phyloP scores from a whole-genome alignment of 306 rosid genomes.

The Quercus dentata region DNA sequence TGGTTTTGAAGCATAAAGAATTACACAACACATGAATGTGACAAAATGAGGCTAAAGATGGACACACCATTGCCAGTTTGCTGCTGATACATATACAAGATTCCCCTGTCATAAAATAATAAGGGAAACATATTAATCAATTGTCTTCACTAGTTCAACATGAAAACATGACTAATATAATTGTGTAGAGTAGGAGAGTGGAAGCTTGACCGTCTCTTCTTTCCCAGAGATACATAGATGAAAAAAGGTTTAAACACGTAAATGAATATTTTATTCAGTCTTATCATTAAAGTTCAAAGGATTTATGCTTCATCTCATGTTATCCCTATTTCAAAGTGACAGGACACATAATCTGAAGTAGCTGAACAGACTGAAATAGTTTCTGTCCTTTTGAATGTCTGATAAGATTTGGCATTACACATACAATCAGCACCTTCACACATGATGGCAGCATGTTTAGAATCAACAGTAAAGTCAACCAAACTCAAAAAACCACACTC shows the following conservation, averaged over 20 bases:
- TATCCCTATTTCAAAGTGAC: neutral
- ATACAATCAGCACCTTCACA: neutral
- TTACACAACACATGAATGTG: neutral
- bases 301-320: neutral
- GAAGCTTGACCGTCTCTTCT: neutral
- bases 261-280: neutral
- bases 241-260: neutral
- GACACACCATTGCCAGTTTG: constrained; percentile 82
- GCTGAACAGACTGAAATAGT: neutral
- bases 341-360: neutral
- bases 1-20: neutral
- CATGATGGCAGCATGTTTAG: neutral
- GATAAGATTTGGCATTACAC: neutral
- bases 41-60: constrained; percentile 9
- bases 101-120: constrained; percentile 57
- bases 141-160: neutral
- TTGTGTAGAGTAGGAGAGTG: neutral
- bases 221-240: neutral
- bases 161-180: neutral
- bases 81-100: constrained; percentile 63
- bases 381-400: neutral
- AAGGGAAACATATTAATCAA: constrained; percentile 14
- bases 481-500: neutral
- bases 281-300: neutral
- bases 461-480: neutral